These are phyloP conservation scores for Penicillium sp. DNA, from an alignment of 2,329 filamentous ascomycete species.

Conservation along the genomic window DNA sequence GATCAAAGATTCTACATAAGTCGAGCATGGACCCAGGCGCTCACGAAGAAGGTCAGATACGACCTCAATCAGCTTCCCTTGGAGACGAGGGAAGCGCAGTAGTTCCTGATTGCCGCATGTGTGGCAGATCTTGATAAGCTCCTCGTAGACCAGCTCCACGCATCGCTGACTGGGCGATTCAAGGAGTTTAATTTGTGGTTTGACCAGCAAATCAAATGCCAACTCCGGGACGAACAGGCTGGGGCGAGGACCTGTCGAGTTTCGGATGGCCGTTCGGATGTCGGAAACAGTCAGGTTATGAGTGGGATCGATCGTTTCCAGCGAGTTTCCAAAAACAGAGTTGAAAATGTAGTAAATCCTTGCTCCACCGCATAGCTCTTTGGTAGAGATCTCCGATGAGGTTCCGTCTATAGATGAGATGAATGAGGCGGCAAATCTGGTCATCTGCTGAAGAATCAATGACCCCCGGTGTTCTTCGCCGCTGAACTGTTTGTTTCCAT, in stretches of 20 bases:
- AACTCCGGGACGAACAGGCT: constrained; percentile 97
- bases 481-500: constrained; percentile 95
- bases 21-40: constrained; percentile 81
- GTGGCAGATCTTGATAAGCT: constrained; percentile 98
- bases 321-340: constrained; percentile 92
- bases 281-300: constrained; percentile 91
- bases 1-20: constrained; percentile 93
- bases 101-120: constrained; percentile 96
- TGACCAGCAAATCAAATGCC: constrained; percentile 94
- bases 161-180: constrained; percentile 94
- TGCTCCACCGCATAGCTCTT: constrained; percentile 91
- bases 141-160: constrained; percentile 96
- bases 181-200: constrained; percentile 95
- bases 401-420: constrained; percentile 98
- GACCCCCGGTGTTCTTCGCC: constrained; percentile 96
- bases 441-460: constrained; percentile 95
- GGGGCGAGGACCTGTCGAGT: constrained; percentile 91
- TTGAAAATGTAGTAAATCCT: constrained; percentile 99
- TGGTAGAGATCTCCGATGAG: constrained; percentile 96
- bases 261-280: constrained; percentile 94
- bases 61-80: constrained; percentile 96
- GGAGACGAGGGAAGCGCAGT: constrained; percentile 83
- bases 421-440: constrained; percentile 93
- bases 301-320: constrained; percentile 94
- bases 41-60: constrained; percentile 94